These are phyloP conservation scores for Syncephalis plumigaleata DNA, from an alignment of 371 early-diverging fungal species.

Conservation along the genomic window DNA sequence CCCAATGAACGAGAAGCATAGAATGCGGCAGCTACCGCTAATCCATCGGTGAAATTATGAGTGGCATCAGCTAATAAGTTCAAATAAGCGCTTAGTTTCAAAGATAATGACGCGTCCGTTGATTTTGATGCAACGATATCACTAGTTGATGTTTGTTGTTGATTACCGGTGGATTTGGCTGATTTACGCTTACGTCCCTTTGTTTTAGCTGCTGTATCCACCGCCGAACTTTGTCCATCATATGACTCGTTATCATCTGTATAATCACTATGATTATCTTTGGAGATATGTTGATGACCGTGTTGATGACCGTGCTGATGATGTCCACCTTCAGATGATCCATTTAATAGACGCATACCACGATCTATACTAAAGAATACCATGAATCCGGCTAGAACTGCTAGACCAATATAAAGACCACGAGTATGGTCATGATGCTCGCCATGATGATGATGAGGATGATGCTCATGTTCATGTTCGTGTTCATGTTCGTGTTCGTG, in stretches of 20 bases:
- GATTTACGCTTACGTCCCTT: too few species aligned
- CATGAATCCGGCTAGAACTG: background rate
- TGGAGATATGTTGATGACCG: background rate
- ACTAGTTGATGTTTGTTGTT: background rate
- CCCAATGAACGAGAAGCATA: conserved; percentile 68
- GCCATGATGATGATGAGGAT: conserved; percentile 4
- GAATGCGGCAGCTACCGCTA: conserved; percentile 82
- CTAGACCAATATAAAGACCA: background rate
- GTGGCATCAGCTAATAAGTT: conserved; percentile 75
- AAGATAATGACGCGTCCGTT: too few species aligned
- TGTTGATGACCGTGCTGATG: conserved; percentile 1
- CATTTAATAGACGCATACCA: background rate
- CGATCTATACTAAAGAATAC: background rate
- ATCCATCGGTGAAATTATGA: conserved; percentile 85
- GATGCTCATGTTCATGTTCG: conserved; percentile 11
- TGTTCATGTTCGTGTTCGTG: conserved; percentile 33
- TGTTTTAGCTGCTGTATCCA: background rate
- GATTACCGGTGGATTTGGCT: background rate
- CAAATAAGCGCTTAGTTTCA: conserved; percentile 60
- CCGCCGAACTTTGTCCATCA: too few species aligned
- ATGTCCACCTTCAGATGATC: background rate
- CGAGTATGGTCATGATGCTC: conserved; percentile 2
- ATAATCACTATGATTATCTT: background rate
- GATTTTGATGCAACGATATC: background rate
- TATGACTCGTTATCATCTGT: too few species aligned